Evolutionary conservation across 2,329 filamentous ascomycete genomes (phyloP), one percentile per base, ranked within the genome.

Genomic region (Aureobasidium zeae): DNA sequence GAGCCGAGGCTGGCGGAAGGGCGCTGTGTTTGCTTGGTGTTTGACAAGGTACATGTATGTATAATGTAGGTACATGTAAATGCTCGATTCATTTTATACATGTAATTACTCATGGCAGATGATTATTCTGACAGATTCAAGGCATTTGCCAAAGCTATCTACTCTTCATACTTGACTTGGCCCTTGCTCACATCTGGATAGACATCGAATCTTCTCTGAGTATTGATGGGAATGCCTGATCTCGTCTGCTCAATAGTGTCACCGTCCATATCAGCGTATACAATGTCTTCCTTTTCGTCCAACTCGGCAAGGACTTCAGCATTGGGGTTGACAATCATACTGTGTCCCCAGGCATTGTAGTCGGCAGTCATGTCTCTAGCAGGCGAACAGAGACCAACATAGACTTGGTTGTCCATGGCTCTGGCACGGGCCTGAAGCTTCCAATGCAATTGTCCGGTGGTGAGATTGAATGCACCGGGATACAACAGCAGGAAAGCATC

Each of bases 391-490:
- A 98, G 66, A 24, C 80, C 91, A 10, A 96, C 87, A 62, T 93
- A 96, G 8, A 93, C 69, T 70, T 98, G 87, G 60, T 96, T 96
- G 59, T 98, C 89, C 54, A 94, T 74, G 4, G 89, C 91, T 49
- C 91, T 72, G 11, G 83, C 87, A 52, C 85, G 76, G 1, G 81
- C 89, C 55, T 84, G 76, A 52, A 98, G 67, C 46, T 79, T 74
- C 91, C 91, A 98, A 65, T 98, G 91, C 62, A 96, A 65, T 5
- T 84, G 81, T 0, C 91, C 91, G 0, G 91, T 98, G 0, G 87
- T 94, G 48, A 84, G 71, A 65, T 96, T 98, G 72, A 98, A 98
- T 1, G 91, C 91, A n/a, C 87, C 91, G 0, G 91, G 91, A 63
- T 95, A 96, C 13, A 96, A 62, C 43, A 96, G 76, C 33, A 86